Evolutionary conservation across 495 filamentous ascomycete genomes (phyloP), one percentile per base, ranked within the genome.

Genomic region (Penicillium odoratum): DNA sequence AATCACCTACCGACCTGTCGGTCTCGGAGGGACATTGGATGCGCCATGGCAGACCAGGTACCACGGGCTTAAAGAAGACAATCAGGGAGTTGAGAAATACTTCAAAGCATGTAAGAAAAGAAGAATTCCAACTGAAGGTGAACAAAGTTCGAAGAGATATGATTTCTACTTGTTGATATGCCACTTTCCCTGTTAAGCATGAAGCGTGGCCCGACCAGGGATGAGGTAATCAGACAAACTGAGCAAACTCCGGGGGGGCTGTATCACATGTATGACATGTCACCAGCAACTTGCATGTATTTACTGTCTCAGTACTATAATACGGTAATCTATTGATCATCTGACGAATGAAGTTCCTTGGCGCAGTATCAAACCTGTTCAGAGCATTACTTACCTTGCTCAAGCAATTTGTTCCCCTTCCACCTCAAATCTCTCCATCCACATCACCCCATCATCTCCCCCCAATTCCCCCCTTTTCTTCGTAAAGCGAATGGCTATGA

Each of bases 1-100:
- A 40, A 73, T 53, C 53, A 79, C 82, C 67, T 82, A 98, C 94
- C 87, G 76, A 98, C 90, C 85, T 98, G 94, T 73, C 92, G 91
- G 81, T 97, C 94, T 72, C 94, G 87, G 67, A 98, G 82, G 59
- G 91, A 91, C 76, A 85, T 82, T 55, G 87, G 81, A 58, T 82
- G 81, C 59, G 85, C 87, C 89, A 95, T 95, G 72, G 69, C 78
- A 59, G 54, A 60, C 53, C 43, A 57, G 53, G 55, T 54, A 61
- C 62, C 57, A 52, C 59, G 31, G 44, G 33, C 34, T 29, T n/a
- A 43, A 43, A 31, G 38, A 11, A 48, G 33, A 65, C 61, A 59
- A 56, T 59, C 55, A 55, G 46, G 45, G 54, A n/a, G 3, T 30
- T 48, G 16, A 29, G 28, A 21, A 21, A 21, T 21, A 21, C 15